Percentiles rank a stretch among this genome's conserved stretches.
Conservation (phyloP, 345 rosid species). For the Salix arbutifolia region DNA sequence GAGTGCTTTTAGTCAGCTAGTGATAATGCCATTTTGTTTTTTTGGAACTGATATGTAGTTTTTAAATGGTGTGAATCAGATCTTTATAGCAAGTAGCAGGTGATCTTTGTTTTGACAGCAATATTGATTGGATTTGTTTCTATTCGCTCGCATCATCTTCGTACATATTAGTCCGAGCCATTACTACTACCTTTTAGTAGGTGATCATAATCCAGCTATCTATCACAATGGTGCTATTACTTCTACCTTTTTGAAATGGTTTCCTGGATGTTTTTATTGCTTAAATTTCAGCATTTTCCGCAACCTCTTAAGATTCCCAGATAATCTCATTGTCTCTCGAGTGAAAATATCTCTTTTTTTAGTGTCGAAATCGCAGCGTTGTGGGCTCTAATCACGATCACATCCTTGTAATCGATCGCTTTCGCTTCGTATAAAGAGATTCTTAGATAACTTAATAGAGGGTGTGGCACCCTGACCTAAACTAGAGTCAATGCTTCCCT, state of each 20-base stretch:
- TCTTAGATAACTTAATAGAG: too few relatives aligned
- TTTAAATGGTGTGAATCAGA: slow-evolving; percentile 1
- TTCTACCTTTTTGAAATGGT: slow-evolving; percentile 8
- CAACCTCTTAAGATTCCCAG: neutral
- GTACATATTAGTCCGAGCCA: neutral
- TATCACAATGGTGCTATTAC: neutral
- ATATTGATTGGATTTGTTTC: neutral
- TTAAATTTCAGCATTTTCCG: slow-evolving; percentile 1
- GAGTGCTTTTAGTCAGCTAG: neutral
- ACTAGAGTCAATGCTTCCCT: too few relatives aligned
- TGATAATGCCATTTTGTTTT: neutral
- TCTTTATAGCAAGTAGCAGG: neutral
- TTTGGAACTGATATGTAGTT: neutral
- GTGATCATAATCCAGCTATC: neutral
- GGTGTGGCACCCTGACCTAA: too few relatives aligned
- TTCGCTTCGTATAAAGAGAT: too few relatives aligned
- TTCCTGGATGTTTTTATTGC: neutral
- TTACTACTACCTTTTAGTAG: neutral
- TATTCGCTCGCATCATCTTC: neutral
- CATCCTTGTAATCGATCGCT: neutral
- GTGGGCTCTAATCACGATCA: neutral
- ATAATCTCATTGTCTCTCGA: neutral
- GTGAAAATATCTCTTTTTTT: neutral
- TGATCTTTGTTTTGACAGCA: neutral
- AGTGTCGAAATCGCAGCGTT: neutral